Evolutionary conservation across 2,329 filamentous ascomycete species (phyloP), one percentile per base, ranked within the genome.

Genomic region (Colletotrichum melonis): DNA sequence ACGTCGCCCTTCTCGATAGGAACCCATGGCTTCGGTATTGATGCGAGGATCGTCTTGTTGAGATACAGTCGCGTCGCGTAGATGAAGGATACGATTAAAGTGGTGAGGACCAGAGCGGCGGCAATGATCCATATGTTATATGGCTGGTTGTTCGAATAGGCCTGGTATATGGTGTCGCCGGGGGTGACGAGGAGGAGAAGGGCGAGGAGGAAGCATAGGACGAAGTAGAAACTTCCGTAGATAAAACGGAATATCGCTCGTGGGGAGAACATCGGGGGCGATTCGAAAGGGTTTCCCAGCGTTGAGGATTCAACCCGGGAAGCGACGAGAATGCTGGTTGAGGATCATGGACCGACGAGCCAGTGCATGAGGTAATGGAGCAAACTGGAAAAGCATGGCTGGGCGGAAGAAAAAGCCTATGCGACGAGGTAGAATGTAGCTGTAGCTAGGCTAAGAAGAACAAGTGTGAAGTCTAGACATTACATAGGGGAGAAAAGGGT

Each of bases 21-120:
- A 19, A 98, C 90, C 89, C 94, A 97, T 67, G 90, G 86, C 81
- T 96, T 97, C 1, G 97, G 97, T 72, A 99, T 98, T 4, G 91
- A 92, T 22, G 92, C 90, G 9, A 98, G 88, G 9, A 94, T 91
- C 58, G 89, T 93, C 75, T 94, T 91, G 79, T 94, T 97, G 66
- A 96, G 94, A 83, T 96, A 98, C 24, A 98, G 89, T n/a, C 97
- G 89, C 66, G 92, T 90, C 68, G 92, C 89, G 81, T 97, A 98
- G 78, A 98, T 90, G 78, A 97, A 91, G 57, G 90, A 82, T 56
- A 94, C 89, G 66, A 95, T 84, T 58, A 94, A 74, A 58, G 93
- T 86, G 16, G 94, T 95, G 60, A 95, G 85, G 69, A 95, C 83
- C 80, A 97, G 97, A 78, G 90, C 89, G 72, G 93, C 91, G 67